Evolutionary conservation across 495 filamentous ascomycete species (phyloP).

Genomic region (Antarctomyces pellizariae): DNA sequence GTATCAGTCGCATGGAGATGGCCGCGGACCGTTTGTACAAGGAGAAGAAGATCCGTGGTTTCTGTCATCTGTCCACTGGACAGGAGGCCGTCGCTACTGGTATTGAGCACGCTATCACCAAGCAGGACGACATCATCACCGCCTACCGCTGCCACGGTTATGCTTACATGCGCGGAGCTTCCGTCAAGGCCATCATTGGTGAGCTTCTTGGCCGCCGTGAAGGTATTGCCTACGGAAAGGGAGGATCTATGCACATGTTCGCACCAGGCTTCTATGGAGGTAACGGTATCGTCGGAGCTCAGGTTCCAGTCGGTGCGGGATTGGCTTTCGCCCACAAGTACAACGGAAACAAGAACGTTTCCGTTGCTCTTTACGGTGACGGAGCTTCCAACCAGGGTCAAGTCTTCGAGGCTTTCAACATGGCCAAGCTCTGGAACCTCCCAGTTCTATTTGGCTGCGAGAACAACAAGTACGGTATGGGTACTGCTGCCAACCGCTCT

Average conservation of each 20-base stretch:
- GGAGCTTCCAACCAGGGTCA: constrained; percentile 97
- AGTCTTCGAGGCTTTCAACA: constrained; percentile 99
- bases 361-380: constrained; percentile 84
- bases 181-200: constrained; percentile 82
- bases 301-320: constrained; percentile 93
- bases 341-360: constrained; percentile 57
- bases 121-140: constrained; percentile 84
- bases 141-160: constrained; percentile 98
- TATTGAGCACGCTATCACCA: constrained; percentile 86
- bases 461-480: constrained; percentile 99
- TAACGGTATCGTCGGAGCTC: constrained; percentile 96
- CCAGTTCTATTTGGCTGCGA: constrained; percentile 92
- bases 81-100: constrained; percentile 95
- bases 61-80: constrained; percentile 94
- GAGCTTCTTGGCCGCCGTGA: constrained; percentile 86
- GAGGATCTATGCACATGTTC: constrained; percentile 99
- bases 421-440: constrained; percentile 97
- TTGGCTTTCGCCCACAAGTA: constrained; percentile 96
- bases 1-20: constrained; percentile 88
- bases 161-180: constrained; percentile 85
- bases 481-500: constrained; percentile 82
- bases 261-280: constrained; percentile 92
- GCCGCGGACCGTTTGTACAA: constrained; percentile 94
- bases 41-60: constrained; percentile 98
- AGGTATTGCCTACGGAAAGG: constrained; percentile 96